Evolutionary conservation across 2,329 filamentous ascomycete genomes (phyloP), one percentile per base, ranked within the genome.

Genomic region (Cercospora beticola): DNA sequence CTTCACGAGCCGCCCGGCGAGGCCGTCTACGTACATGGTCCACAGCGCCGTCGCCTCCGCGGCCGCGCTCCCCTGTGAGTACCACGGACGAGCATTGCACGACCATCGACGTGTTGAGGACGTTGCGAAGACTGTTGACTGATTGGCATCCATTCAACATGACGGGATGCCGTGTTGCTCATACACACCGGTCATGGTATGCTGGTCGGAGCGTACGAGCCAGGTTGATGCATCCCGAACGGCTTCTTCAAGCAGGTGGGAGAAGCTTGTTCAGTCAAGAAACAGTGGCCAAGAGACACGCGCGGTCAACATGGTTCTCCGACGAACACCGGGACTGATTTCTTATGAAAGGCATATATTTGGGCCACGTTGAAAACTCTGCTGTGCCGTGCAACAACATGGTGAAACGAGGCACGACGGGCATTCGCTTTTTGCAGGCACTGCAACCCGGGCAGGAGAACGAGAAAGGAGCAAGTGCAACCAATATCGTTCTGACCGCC

Each of bases 311-410:
- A 49, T 49, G 54, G 9, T n/a, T 57, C 16, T 57, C 54, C 54
- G 23, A 57, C 54, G 5, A 57, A 18, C 54, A 57, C 14, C 43
- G 43, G 18, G 43, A 21, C 46, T 4, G 4, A 23, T 23, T 6
- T 23, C 21, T 12, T 21, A 0, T 7, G 10, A 7, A 23, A 23
- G 46, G 46, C 46, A 58, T 21, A 58, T 9, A 62, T 21, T 49
- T 62, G 21, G 59, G 8, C 30, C 23, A 46, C 59, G 36, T 26
- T 62, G 59, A 43, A 62, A 62, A 49, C 33, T 62, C 59, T 62
- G 33, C 59, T 12, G 40, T 23, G 36, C 59, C 16, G 59, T 62
- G 40, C 31, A 30, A 62, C 59, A 16, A 43, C 0, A 62, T 28
- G 59, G 59, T 62, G 59, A 46, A 62, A 62, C 59, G 59, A 21